Evolutionary conservation across 495 filamentous ascomycete genomes (phyloP), one percentile per base, ranked within the genome.

Genomic region (Hamigera avellanea): DNA sequence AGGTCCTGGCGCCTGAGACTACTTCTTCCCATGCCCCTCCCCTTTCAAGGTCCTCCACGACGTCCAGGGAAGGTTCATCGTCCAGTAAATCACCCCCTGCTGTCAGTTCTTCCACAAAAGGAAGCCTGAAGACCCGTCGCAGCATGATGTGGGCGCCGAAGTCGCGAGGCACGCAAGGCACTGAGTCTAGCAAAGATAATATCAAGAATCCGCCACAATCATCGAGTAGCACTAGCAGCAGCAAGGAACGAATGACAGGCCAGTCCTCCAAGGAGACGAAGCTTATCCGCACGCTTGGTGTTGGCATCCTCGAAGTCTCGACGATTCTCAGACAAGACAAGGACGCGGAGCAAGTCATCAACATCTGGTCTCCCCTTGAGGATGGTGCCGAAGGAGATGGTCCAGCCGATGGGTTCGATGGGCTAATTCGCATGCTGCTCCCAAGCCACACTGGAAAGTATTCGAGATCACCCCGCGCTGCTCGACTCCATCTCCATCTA

Each of bases 301-400:
- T 89, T 15, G 89, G 87, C 7, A 70, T 86, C 9, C 54, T 95
- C n/a, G 81, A 83, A 42, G 63, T 95, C 16, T 87, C 82, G 40
- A 64, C 73, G 15, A 61, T 93, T 37, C 73, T 94, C 57, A 76
- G 76, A 40, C 78, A 89, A 51, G 74, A 79, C 7, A 75, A 73
- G 25, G 83, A 88, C 38, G 65, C 72, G 2, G 91, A 95, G 38
- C 80, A 83, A 37, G 67, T 80, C 5, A 62, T 96, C 39, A 75
- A 73, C 32, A 76, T 95, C 12, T 95, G 86, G 84, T 67, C 80
- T 2, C 78, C 86, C 17, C 50, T 71, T 9, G 72, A 62, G 32
- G 62, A 76, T 21, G 62, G 61, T 23, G 66, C 70, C 31, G 77
- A 78, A n/a, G 59, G 55, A 12, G 66, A 72, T 10, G 57, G 58